These are phyloP conservation scores for Hansenula sp. DNA, from an alignment of 1,139 yeast genomes.

Conservation along the genomic window DNA sequence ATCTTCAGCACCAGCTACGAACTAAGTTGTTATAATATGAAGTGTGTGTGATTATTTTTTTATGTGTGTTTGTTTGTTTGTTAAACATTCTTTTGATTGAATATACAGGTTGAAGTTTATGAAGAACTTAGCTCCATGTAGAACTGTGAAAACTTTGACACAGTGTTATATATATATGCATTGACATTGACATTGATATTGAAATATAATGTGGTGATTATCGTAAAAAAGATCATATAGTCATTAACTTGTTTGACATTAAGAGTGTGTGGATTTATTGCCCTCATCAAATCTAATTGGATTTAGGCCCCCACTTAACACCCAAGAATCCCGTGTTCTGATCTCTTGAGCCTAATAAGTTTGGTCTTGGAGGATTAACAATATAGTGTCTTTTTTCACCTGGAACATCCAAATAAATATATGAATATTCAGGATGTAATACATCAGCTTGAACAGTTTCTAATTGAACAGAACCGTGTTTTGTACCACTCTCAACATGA, in stretches of 20 bases:
- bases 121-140: too few species aligned
- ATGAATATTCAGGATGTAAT: conserved; percentile 70
- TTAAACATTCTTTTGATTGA: background rate
- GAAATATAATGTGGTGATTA: too few species aligned
- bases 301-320: conserved; percentile 81
- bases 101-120: background rate
- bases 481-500: conserved; percentile 68
- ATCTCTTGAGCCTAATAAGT: conserved; percentile 25
- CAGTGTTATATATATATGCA: background rate
- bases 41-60: too few species aligned
- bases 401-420: conserved; percentile 73
- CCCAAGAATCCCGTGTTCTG: conserved; percentile 64
- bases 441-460: conserved; percentile 68
- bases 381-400: conserved; percentile 66
- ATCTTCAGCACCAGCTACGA: too few species aligned
- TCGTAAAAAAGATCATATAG: background rate
- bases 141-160: too few species aligned
- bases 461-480: conserved; percentile 65
- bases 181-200: background rate
- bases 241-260: conserved; percentile 1
- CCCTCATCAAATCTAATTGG: too few species aligned
- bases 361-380: conserved; percentile 52
- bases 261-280: too few species aligned
- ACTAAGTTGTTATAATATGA: too few species aligned
- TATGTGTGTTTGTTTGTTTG: too few species aligned